Conservation (phyloP, 495 filamentous ascomycete genomes). For the Lepidopterella palustris region DNA sequence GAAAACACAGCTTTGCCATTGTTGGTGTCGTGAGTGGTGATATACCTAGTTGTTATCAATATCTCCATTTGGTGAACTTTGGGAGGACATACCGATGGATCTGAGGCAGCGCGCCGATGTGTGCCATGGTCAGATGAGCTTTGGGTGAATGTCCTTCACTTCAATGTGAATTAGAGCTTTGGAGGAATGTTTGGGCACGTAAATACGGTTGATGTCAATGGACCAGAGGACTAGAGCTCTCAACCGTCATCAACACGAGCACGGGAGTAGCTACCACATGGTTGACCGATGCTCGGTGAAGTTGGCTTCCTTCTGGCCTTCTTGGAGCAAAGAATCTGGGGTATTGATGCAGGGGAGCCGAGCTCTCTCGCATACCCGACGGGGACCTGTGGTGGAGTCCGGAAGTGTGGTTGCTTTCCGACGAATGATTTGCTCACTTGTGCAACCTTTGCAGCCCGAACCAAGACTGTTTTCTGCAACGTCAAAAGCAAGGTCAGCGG, state of each 20-base stretch:
- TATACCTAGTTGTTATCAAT: too few relatives aligned
- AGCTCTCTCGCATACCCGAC: neutral
- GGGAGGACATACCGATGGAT: slow-evolving; percentile 26
- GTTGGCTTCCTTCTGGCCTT: neutral
- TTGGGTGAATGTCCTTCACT: neutral
- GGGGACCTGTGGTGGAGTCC: neutral
- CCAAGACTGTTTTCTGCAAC: too few relatives aligned
- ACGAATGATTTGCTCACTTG: neutral
- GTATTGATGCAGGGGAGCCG: neutral
- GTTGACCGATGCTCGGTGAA: neutral
- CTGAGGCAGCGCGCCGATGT: slow-evolving; percentile 25
- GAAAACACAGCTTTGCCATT: slow-evolving; percentile 31
- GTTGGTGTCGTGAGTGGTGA: slow-evolving; percentile 30
- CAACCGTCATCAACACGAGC: neutral
- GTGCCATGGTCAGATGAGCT: slow-evolving; percentile 18
- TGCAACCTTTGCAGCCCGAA: neutral
- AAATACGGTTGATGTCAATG: neutral
- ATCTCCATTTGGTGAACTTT: too few relatives aligned
- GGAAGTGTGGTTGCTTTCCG: neutral
- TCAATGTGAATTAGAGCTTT: neutral
- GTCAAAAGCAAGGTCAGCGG: too few relatives aligned
- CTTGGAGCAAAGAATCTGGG: neutral
- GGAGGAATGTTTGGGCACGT: neutral
- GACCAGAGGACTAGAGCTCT: neutral
- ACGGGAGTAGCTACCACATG: neutral